These are phyloP conservation scores for Colletotrichum ledebouriae DNA, from an alignment of 2,329 filamentous ascomycete species.

Conservation along the genomic window DNA sequence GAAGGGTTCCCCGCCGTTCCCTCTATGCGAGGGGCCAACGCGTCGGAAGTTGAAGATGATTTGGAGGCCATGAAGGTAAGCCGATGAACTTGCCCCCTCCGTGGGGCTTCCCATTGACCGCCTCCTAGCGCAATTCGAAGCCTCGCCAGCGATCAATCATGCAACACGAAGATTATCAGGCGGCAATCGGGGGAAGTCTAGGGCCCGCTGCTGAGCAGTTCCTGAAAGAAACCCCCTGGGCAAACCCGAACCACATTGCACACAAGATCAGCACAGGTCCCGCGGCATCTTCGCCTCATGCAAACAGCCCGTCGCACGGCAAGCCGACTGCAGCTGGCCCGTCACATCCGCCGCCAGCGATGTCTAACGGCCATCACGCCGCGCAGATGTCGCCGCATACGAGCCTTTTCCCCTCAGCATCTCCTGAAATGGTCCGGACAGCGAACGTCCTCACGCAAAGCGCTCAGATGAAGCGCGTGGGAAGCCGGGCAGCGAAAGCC, in stretches of 20 bases:
- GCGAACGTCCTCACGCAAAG: slow-evolving; percentile 41
- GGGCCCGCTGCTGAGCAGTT: slow-evolving; percentile 86
- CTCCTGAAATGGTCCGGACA: slow-evolving; percentile 40
- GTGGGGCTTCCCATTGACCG: background rate
- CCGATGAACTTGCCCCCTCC: background rate
- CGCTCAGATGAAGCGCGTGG: slow-evolving; percentile 42
- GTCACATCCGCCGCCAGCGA: slow-evolving; percentile 20
- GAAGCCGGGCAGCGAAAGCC: slow-evolving; percentile 40
- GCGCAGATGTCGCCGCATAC: slow-evolving; percentile 26
- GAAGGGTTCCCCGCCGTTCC: slow-evolving; percentile 97
- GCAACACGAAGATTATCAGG: slow-evolving; percentile 62
- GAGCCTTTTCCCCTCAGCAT: slow-evolving; percentile 37
- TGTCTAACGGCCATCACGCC: slow-evolving; percentile 34
- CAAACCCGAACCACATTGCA: slow-evolving; percentile 85
- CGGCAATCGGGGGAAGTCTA: slow-evolving; percentile 62
- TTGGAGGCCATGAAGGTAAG: slow-evolving; percentile 86
- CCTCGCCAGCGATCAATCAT: slow-evolving; percentile 54
- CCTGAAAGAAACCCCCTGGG: slow-evolving; percentile 91
- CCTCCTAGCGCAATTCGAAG: slow-evolving; percentile 36
- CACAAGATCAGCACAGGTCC: slow-evolving; percentile 64
- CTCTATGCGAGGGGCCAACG: slow-evolving; percentile 78
- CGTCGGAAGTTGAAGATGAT: slow-evolving; percentile 85
- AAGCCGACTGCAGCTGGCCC: slow-evolving; percentile 30
- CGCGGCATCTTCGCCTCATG: slow-evolving; percentile 43
- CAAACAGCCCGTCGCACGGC: slow-evolving; percentile 37